Percentiles rank a stretch among this genome's conserved stretches.
Evolutionary conservation across 257 asterid species (phyloP).

Genomic region (Leptodermis oblonga): DNA sequence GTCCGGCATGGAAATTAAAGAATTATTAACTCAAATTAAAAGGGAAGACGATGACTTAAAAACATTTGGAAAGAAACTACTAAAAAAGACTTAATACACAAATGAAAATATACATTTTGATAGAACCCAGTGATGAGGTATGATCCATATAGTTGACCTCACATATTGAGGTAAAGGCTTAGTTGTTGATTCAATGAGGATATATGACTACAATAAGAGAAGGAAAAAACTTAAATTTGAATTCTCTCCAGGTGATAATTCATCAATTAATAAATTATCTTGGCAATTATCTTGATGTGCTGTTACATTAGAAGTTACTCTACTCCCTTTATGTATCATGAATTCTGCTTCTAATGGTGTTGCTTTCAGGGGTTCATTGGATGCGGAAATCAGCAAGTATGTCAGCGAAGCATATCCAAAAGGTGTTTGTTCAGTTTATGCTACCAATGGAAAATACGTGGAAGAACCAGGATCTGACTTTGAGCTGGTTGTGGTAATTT

Average conservation of each 20-base stretch:
- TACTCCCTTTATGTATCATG: neutral
- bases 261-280: neutral
- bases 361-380: conserved; percentile 63
- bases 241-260: neutral
- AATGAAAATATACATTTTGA: neutral
- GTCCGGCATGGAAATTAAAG: neutral
- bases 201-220: neutral
- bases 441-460: conserved; percentile 71
- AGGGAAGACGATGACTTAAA: neutral
- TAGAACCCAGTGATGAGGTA: neutral
- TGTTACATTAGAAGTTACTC: neutral
- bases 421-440: conserved; percentile 84
- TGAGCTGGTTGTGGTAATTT: conserved; percentile 89
- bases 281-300: neutral
- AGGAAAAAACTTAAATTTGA: neutral
- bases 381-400: conserved; percentile 78
- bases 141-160: neutral
- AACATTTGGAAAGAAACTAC: neutral
- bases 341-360: conserved; percentile 18
- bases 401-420: conserved; percentile 85
- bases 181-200: neutral
- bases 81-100: neutral
- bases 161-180: neutral
- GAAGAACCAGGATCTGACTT: conserved; percentile 82
- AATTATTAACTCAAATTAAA: neutral